Percentiles rank a stretch among this genome's conserved stretches.
Conservation (phyloP, 2,329 filamentous ascomycete species). For the Calonectria henricotiae region DNA sequence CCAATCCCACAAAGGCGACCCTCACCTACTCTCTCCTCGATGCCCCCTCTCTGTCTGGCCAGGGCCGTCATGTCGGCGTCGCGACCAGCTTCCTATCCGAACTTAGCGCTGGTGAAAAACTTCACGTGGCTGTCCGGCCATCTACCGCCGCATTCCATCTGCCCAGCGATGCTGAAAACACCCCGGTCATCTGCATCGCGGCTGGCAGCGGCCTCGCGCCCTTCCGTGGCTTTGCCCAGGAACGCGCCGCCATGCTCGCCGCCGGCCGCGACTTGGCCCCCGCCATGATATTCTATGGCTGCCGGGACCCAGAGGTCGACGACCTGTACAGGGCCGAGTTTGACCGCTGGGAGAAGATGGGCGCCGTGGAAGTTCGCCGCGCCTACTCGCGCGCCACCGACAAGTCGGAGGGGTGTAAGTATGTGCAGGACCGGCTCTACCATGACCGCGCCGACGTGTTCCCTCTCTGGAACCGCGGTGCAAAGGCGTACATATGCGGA, state of each 20-base stretch:
- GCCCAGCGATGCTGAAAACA: constrained; percentile 63
- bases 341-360: constrained; percentile 69
- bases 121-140: constrained; percentile 68
- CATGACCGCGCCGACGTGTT: constrained; percentile 58
- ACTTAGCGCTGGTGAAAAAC: constrained; percentile 62
- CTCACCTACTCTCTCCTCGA: constrained; percentile 81
- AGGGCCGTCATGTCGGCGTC: constrained; percentile 71
- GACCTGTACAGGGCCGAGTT: constrained; percentile 75
- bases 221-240: constrained; percentile 76
- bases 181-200: constrained; percentile 68
- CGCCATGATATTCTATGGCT: constrained; percentile 78
- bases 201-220: constrained; percentile 74
- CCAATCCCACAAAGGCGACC: constrained; percentile 70
- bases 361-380: constrained; percentile 70
- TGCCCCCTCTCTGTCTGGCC: constrained; percentile 67
- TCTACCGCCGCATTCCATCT: constrained; percentile 67
- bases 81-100: constrained; percentile 74
- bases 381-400: constrained; percentile 67
- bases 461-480: constrained; percentile 61
- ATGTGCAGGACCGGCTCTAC: constrained; percentile 65
- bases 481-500: constrained; percentile 78
- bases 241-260: constrained; percentile 69
- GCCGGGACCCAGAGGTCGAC: constrained; percentile 70
- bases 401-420: constrained; percentile 65
- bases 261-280: constrained; percentile 71